Percentiles rank a stretch among this genome's conserved stretches.
phyloP scores from a whole-genome alignment of 1,284 basidiomycete species.

The Polyporus tsugae region DNA sequence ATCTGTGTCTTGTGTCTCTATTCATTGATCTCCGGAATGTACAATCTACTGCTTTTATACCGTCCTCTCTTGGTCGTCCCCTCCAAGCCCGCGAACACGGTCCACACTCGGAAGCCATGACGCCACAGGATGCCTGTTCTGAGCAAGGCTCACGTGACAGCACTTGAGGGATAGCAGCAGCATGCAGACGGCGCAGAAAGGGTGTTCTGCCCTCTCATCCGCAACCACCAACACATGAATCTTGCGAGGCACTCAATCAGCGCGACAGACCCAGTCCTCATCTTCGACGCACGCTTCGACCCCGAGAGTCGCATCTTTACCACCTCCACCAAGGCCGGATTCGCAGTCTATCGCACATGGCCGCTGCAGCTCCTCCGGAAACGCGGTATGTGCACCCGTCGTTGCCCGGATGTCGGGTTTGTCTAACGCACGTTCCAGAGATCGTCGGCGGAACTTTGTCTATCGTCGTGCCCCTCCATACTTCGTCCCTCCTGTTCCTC shows the following conservation, averaged over 20 bases:
- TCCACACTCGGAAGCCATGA: background rate
- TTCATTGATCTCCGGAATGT: slow-evolving; percentile 19
- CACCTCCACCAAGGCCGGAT: slow-evolving; percentile 83
- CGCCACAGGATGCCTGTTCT: slow-evolving; percentile 19
- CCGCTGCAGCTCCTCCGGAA: slow-evolving; percentile 84
- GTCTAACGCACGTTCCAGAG: slow-evolving; percentile 51
- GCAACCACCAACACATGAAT: slow-evolving; percentile 70
- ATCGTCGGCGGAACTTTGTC: slow-evolving; percentile 83
- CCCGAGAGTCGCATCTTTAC: slow-evolving; percentile 84
- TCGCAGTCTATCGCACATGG: slow-evolving; percentile 85
- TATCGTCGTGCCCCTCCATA: slow-evolving; percentile 81
- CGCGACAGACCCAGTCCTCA: slow-evolving; percentile 78
- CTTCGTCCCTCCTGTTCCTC: slow-evolving; percentile 88
- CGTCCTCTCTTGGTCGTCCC: background rate
- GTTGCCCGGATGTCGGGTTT: background rate
- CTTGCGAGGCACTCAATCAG: slow-evolving; percentile 88
- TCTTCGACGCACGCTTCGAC: slow-evolving; percentile 83
- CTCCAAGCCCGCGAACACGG: background rate
- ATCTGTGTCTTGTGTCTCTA: slow-evolving; percentile 25
- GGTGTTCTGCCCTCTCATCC: slow-evolving; percentile 26
- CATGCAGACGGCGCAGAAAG: slow-evolving; percentile 14
- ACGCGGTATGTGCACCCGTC: slow-evolving; percentile 63
- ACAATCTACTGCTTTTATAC: slow-evolving; percentile 19
- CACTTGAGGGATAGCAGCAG: slow-evolving; percentile 27
- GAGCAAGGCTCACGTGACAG: slow-evolving; percentile 28